Conservation (phyloP, 306 rosid genomes). For the Trifolium fragiferum region DNA sequence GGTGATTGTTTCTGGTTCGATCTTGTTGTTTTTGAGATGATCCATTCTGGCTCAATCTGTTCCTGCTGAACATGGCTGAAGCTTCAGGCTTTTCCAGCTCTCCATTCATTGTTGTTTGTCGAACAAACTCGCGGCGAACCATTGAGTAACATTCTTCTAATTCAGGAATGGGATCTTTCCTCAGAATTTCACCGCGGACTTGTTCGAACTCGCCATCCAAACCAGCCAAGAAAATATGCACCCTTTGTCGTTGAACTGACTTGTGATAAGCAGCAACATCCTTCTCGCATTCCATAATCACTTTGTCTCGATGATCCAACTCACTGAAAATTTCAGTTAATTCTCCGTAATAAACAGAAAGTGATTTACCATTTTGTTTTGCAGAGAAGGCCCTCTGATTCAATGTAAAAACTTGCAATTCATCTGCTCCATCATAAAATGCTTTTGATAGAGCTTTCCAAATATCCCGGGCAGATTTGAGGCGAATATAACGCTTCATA, state of each 20-base stretch:
- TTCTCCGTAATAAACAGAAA: constrained; percentile 1
- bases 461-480: too few relatives aligned
- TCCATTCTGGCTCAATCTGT: background rate
- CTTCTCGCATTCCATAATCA: background rate
- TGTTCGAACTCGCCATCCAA: constrained; percentile 12
- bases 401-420: too few relatives aligned
- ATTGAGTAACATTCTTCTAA: background rate
- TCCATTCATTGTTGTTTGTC: background rate
- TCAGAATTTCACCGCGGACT: background rate
- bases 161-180: background rate
- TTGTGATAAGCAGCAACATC: too few relatives aligned
- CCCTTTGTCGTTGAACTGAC: background rate
- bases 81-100: background rate
- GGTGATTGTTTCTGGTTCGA: background rate
- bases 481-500: too few relatives aligned
- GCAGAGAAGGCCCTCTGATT: too few relatives aligned
- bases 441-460: too few relatives aligned
- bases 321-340: background rate
- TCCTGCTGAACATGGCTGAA: background rate
- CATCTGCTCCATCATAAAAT: too few relatives aligned
- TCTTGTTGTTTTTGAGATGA: background rate
- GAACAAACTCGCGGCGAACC: background rate
- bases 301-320: constrained; percentile 11
- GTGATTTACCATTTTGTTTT: too few relatives aligned
- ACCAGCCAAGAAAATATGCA: background rate